phyloP scores from a whole-genome alignment of 148 eudicot genomes.

The Nepenthes gracilis region DNA sequence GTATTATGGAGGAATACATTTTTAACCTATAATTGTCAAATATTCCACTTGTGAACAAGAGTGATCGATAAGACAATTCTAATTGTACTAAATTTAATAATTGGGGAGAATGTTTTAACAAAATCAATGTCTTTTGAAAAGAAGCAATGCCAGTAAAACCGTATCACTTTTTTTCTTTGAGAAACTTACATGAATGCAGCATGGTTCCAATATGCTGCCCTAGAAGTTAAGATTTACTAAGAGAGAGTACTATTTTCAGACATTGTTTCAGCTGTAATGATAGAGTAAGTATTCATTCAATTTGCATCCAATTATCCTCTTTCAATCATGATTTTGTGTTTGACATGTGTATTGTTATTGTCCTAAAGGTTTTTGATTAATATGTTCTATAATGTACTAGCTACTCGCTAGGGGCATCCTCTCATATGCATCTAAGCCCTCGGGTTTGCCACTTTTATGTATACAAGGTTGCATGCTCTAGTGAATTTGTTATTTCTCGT shows the following conservation, averaged over 20 bases:
- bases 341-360: not conserved
- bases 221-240: constrained; percentile 68
- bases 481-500: not conserved
- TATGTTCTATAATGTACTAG: constrained; percentile 18
- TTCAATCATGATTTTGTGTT: not conserved
- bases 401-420: constrained; percentile 35
- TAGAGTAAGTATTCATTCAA: constrained; percentile 31
- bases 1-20: too few species aligned
- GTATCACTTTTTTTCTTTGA: constrained; percentile 56
- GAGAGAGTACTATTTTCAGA: constrained; percentile 60
- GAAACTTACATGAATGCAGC: constrained; percentile 43
- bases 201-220: constrained; percentile 85
- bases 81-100: too few species aligned
- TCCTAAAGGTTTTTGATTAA: not conserved
- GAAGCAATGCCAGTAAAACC: constrained; percentile 41
- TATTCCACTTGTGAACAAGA: too few species aligned
- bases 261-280: constrained; percentile 55
- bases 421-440: constrained; percentile 34
- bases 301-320: not conserved
- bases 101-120: too few species aligned
- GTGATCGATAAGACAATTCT: too few species aligned
- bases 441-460: constrained; percentile 90
- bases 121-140: constrained; percentile 19
- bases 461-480: constrained; percentile 42
- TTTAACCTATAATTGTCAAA: too few species aligned